Percentiles rank a stretch among this genome's conserved stretches.
Conservation (phyloP, 768 basidiomycete genomes). For the Lyophyllum semitale region DNA sequence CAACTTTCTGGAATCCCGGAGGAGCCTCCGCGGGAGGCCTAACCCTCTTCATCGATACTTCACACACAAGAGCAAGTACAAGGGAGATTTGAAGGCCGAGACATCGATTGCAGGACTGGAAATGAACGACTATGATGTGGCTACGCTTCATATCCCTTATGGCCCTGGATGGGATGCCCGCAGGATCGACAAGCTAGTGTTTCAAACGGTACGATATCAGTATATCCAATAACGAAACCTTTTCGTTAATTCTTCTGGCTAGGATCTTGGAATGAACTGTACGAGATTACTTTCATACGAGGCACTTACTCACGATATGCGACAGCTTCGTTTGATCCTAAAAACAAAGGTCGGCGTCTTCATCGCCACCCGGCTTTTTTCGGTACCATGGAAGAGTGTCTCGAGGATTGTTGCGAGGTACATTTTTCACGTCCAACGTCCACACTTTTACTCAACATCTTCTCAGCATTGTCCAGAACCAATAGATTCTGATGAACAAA, state of each 20-base stretch:
- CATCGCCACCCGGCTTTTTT: slow-evolving; percentile 70
- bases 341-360: slow-evolving; percentile 58
- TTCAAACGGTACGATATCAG: slow-evolving; percentile 48
- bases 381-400: slow-evolving; percentile 54
- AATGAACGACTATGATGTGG: slow-evolving; percentile 60
- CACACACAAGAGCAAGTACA: slow-evolving; percentile 41
- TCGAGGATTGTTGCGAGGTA: slow-evolving; percentile 67
- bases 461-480: slow-evolving; percentile 55
- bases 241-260: not conserved
- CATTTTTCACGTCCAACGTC: not conserved
- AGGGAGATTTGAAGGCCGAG: slow-evolving; percentile 57
- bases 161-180: slow-evolving; percentile 61
- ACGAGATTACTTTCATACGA: slow-evolving; percentile 8
- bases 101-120: slow-evolving; percentile 43
- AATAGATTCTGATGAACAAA: slow-evolving; percentile 54
- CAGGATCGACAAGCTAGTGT: slow-evolving; percentile 57
- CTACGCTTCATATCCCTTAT: slow-evolving; percentile 59
- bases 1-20: slow-evolving; percentile 48
- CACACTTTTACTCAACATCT: not conserved
- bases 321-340: slow-evolving; percentile 61
- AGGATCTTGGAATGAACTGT: slow-evolving; percentile 66
- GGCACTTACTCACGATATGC: slow-evolving; percentile 1
- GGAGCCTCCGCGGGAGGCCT: slow-evolving; percentile 52
- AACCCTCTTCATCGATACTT: slow-evolving; percentile 27
- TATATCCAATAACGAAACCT: not conserved